These are phyloP conservation scores for Rhodotorula babjevae DNA, from an alignment of 768 basidiomycete genomes.

Conservation along the genomic window DNA sequence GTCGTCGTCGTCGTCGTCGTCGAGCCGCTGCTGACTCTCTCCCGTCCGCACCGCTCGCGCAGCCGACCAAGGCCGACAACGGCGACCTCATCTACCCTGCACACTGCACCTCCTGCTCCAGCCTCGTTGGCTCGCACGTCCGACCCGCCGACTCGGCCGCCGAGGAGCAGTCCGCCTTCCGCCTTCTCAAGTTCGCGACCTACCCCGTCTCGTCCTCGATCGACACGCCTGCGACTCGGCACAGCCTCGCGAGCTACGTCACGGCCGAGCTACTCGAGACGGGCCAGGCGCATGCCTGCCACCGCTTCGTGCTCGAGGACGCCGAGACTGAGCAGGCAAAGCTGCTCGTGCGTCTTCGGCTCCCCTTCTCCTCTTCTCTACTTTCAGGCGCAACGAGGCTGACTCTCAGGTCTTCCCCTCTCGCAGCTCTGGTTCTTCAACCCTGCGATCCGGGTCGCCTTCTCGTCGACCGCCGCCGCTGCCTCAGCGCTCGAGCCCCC, in stretches of 20 bases:
- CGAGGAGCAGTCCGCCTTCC: conserved; percentile 60
- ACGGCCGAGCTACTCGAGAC: conserved; percentile 87
- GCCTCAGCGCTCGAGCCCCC: conserved; percentile 55
- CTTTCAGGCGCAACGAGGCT: background rate
- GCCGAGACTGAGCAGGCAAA: conserved; percentile 76
- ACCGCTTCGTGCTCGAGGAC: conserved; percentile 82
- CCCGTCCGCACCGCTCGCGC: background rate
- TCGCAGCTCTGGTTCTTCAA: conserved; percentile 90
- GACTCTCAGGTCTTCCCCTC: background rate
- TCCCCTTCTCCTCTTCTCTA: no score
- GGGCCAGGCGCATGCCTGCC: conserved; percentile 84
- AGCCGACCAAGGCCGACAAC: conserved; percentile 11
- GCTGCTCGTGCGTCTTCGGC: conserved; percentile 65
- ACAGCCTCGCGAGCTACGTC: conserved; percentile 54
- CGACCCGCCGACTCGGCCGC: conserved; percentile 70
- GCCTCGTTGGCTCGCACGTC: conserved; percentile 62
- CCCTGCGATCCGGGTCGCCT: conserved; percentile 74
- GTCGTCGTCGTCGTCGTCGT: conserved; percentile 7
- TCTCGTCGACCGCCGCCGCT: conserved; percentile 57
- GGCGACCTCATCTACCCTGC: conserved; percentile 35
- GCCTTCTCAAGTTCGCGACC: conserved; percentile 37
- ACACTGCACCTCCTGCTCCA: conserved; percentile 12
- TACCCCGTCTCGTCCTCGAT: conserved; percentile 9
- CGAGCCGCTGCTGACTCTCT: conserved; percentile 35
- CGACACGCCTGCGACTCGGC: conserved; percentile 33